phyloP scores from a whole-genome alignment of 129 eudicot species.

The Artemisia annua region DNA sequence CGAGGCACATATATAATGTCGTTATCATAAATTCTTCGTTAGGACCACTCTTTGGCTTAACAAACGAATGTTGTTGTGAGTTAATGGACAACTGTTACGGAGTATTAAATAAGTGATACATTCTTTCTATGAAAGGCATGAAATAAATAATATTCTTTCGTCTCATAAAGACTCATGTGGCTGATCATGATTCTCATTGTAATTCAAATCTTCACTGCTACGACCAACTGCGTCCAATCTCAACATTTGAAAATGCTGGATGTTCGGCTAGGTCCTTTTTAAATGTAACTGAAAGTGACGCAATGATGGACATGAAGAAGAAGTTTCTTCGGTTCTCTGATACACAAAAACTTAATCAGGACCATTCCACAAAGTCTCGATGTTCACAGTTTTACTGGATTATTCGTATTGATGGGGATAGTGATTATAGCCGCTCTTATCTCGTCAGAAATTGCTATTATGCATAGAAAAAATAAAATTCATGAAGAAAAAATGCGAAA shows the following conservation, averaged over 20 bases:
- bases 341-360: not conserved
- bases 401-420: constrained; percentile 25
- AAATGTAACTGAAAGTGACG: constrained; percentile 21
- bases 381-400: constrained; percentile 23
- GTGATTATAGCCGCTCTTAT: constrained; percentile 20
- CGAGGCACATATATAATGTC: too few species aligned
- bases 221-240: constrained; percentile 21
- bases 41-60: too few species aligned
- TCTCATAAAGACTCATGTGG: not conserved
- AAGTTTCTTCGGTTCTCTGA: constrained; percentile 22
- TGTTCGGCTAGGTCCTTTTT: constrained; percentile 15
- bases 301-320: constrained; percentile 21
- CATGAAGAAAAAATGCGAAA: too few species aligned
- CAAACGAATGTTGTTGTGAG: too few species aligned
- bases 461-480: not conserved
- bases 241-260: constrained; percentile 19
- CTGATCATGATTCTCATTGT: constrained; percentile 13
- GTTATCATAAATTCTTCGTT: too few species aligned
- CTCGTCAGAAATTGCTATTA: constrained; percentile 22
- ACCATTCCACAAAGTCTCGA: constrained; percentile 24
- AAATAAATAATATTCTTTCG: too few species aligned
- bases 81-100: too few species aligned
- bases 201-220: constrained; percentile 27
- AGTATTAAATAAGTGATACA: too few species aligned
- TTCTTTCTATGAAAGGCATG: too few species aligned